Evolutionary conservation across 306 rosid species (phyloP), one percentile per base, ranked within the genome.

Genomic region (Gastrolobium villosum): DNA sequence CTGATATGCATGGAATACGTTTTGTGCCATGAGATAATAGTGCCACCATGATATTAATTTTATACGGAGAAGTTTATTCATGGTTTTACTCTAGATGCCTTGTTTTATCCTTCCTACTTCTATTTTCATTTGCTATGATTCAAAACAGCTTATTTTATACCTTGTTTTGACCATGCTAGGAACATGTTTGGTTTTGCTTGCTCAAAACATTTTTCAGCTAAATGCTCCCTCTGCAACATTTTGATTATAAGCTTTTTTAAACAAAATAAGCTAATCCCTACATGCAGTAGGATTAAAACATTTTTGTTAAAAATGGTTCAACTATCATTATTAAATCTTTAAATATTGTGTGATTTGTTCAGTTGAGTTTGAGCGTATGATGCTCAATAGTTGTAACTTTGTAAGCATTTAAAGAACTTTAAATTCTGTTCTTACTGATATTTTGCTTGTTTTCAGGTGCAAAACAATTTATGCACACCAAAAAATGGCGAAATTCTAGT

Each of bases 401-500:
- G 32, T 66, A 66, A 49, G 56, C 39, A 53, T 68, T 45, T 43
- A 43, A 59, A 15, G 28, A 52, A 35, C 66, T 41, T 43, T 4
- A 5, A 34, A 3, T 10, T 45, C 5, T 11, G 13, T 70, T 45
- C 43, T 65, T 54, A 37, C 63, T 77, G 59, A 80, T 14, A 40
- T 49, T 37, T 83, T 64, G 53, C 37, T 80, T 82, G 34, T 76
- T 80, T 28, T 64, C 90, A 94, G 99, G 99, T 94, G 81, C 95
- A 92, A 88, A 90, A 92, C 87, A 94, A 94, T 87, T 84, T 94
- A 68, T 94, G 99, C 88, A 94, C 99, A 10, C 99, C 99, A 5
- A 94, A 94, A 85, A 94, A 94, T 84, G 99, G 99, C 60, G 99
- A 94, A 82, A 92, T 94, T 78, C 77, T 94, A 80, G 97, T 94